phyloP scores from a whole-genome alignment of 2,329 filamentous ascomycete genomes.

The Colletotrichum cereale region DNA sequence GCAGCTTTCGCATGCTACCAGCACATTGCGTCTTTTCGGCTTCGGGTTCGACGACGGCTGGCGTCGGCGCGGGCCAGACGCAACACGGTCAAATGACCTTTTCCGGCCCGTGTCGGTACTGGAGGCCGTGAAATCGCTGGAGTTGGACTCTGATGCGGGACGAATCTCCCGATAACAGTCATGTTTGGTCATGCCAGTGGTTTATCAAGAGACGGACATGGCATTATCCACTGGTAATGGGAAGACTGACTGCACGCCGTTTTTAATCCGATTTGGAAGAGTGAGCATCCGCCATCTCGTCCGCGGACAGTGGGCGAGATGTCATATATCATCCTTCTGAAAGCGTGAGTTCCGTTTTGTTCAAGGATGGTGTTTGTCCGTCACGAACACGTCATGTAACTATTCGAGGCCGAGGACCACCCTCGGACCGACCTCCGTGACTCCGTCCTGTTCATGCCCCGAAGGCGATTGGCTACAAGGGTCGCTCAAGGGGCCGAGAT shows the following conservation, averaged over 20 bases:
- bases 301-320: not conserved
- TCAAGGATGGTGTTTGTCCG: not conserved
- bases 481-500: not conserved
- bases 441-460: not conserved
- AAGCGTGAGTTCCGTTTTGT: not conserved
- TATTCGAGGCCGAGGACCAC: not conserved
- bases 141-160: conserved; percentile 1
- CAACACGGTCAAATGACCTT: too few species aligned
- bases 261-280: too few species aligned
- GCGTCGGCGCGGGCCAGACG: too few species aligned
- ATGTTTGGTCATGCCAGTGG: conserved; percentile 4
- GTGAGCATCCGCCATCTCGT: not conserved
- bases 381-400: not conserved
- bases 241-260: not conserved
- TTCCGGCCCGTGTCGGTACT: not conserved
- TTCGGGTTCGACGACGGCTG: not conserved
- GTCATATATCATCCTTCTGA: not conserved
- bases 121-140: not conserved
- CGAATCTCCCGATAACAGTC: conserved; percentile 21
- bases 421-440: not conserved
- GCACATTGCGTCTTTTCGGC: conserved; percentile 13
- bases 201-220: too few species aligned
- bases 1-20: conserved; percentile 25
- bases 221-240: not conserved
- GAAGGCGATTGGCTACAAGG: not conserved